phyloP scores from a whole-genome alignment of 2,329 filamentous ascomycete species.

The Penicillium thymicola region DNA sequence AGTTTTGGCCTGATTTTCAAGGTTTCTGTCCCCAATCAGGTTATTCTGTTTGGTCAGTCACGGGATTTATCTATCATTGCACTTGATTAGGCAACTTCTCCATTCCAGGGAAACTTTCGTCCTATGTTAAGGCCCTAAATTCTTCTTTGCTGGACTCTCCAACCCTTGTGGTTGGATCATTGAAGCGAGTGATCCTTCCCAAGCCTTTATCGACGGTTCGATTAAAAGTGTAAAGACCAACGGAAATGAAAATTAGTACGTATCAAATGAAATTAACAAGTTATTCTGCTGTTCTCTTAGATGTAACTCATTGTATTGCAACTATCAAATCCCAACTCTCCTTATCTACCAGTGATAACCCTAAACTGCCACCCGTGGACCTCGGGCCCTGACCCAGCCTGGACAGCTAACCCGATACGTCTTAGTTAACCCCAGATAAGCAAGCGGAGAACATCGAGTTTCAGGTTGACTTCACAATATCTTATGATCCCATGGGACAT shows the following conservation, averaged over 20 bases:
- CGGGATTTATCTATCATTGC: neutral
- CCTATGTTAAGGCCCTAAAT: neutral
- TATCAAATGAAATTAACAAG: neutral
- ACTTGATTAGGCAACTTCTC: too few relatives aligned
- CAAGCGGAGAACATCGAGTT: conserved; percentile 10
- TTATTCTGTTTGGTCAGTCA: neutral
- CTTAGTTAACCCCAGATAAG: conserved; percentile 11
- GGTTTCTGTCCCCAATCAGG: neutral
- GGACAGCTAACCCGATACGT: conserved; percentile 1
- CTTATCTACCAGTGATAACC: neutral
- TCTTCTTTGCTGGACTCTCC: neutral
- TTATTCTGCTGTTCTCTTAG: neutral
- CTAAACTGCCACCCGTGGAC: conserved; percentile 2
- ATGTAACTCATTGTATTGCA: neutral
- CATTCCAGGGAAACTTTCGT: neutral
- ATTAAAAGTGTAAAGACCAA: too few relatives aligned
- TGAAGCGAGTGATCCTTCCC: too few relatives aligned
- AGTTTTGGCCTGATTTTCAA: neutral
- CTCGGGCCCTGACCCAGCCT: neutral
- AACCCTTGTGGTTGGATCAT: too few relatives aligned
- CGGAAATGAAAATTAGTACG: neutral
- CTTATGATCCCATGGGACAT: neutral
- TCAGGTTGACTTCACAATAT: conserved; percentile 2
- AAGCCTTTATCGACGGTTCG: too few relatives aligned
- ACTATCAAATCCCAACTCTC: neutral